Base-by-base conservation (phyloP, 2,329 filamentous ascomycete genomes). In the Phoma sp. region DNA sequence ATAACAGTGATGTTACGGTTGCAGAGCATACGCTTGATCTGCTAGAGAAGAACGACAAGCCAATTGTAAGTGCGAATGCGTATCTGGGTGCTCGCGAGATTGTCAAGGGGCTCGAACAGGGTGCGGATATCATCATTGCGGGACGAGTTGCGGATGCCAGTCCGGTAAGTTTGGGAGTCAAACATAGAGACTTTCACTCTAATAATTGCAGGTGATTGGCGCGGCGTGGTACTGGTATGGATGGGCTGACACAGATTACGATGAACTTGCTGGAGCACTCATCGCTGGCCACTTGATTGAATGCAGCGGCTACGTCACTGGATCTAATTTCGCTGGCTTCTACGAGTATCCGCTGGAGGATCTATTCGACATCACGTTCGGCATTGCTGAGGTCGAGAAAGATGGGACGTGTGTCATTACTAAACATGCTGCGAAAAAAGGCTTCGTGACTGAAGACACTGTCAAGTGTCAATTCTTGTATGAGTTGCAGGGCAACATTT, bases 201-300 rank as follows among this genome's bases (percentile, higher is more conserved):
- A n/a, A 49, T 42, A 9, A 47, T 10, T 28, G 1, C 12, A 72
- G 65, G 81, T 84, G 0, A 84, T 86, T 52, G 84, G 80, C 0
- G 81, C 82, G 0, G 83, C 83, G 0, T 80, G 79, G 62, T 86
- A 77, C 72, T 86, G 83, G 79, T 77, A 86, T 47, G 71, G 74
- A 1, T 87, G 83, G 84, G 54, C 57, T 0, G 75, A 79, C 14
- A 75, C 72, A 0, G 75, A 80, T 20, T 83, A 78, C 17, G 78
- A 85, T 53, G 61, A 73, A 15, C 72, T 86, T 4, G 83, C 77
- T 0, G 75, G 74, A 30, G 69, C 77, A 1, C 73, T 79, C 7
- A 73, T 79, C 26, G 75, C 74, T 1, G 77, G 77, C 2, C 77
- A 79, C 60, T 57, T 80, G 15, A 78, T 79, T 32, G 77, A 80